Base-by-base conservation (phyloP, 805 yeast species). In the Saturnispora sanitii region DNA sequence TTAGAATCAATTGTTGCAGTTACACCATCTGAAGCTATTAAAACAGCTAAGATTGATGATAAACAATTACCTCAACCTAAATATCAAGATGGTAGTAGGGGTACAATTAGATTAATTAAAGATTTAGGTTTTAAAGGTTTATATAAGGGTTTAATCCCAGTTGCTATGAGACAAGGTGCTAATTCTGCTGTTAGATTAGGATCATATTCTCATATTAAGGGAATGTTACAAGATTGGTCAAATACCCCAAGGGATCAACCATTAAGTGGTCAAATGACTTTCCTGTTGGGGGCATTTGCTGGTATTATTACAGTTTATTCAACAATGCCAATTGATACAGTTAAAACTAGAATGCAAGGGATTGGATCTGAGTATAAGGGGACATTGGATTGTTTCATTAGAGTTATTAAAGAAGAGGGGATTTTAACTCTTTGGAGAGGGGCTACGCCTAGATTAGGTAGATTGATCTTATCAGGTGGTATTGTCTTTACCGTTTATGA, bases 401-500 rank as follows among this genome's bases (percentile, higher is more conserved):
- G 73, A 47, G 79, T 92, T 38, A 81, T 82, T 60, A 79, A 67
- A 55, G 81, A 90, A 41, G 98, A 90, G 64, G 98, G 98, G 8
- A 64, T 88, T 48, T 65, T 75, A 55, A 82, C 96, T 4, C 86
- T 87, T 64, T 90, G 98, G 98, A 85, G 85, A 63, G 98, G 98
- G 46, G 95, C 97, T 27, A 92, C 97, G 2, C 97, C 98, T 35
- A 73, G 98, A 57, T 67, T 90, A 46, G 97, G 97, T 5, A 75
- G 98, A 53, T 71, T 90, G 56, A 77, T 88, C 27, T 70, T 90
- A 56, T 82, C 95, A 63, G 98, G 98, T 46, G 98, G 98, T 53
- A 90, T 90, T 50, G 96, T 92, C 22, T 90, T 90, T 65, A 92
- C 97, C 17, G 84, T 92, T 42, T 90, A 90, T 60, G 98, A 90